Percentiles rank a stretch among this genome's conserved stretches.
phyloP scores from a whole-genome alignment of 2,329 filamentous ascomycete genomes.

The Fusarium sp. region DNA sequence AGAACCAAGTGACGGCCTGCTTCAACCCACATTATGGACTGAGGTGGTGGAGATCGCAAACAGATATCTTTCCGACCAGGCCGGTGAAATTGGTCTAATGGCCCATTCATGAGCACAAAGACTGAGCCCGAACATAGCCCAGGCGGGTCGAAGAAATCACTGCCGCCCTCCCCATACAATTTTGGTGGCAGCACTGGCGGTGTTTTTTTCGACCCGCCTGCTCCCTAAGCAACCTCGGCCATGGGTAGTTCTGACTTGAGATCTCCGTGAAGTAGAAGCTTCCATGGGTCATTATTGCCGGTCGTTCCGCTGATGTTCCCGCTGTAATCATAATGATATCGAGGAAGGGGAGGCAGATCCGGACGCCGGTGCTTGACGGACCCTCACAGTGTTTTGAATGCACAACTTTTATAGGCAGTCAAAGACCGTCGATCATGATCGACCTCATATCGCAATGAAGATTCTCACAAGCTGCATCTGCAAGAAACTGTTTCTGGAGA shows the following conservation, averaged over 20 bases:
- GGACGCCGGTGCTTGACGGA: not conserved
- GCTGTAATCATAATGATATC: conserved; percentile 11
- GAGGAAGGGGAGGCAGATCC: conserved; percentile 5
- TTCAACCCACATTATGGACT: not conserved
- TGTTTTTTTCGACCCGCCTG: too few species aligned
- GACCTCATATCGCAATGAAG: conserved; percentile 14
- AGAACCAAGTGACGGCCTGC: not conserved
- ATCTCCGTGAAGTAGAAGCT: not conserved
- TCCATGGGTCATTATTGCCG: not conserved
- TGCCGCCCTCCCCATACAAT: too few species aligned
- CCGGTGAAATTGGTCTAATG: not conserved
- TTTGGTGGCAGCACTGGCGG: too few species aligned
- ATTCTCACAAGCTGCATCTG: conserved; percentile 16
- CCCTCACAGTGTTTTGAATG: conserved; percentile 29
- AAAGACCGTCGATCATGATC: conserved; percentile 13
- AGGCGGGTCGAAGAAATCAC: too few species aligned
- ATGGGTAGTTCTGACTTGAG: not conserved
- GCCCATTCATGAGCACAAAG: not conserved
- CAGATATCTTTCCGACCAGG: not conserved
- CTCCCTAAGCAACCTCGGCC: not conserved
- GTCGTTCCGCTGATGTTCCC: conserved; percentile 12
- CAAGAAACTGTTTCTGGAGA: conserved; percentile 17
- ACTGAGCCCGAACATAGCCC: not conserved
- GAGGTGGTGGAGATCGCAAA: not conserved
- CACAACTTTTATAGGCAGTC: conserved; percentile 15